Base-by-base conservation (phyloP, 1,284 basidiomycete species). In the Sporisorium reilianum region DNA sequence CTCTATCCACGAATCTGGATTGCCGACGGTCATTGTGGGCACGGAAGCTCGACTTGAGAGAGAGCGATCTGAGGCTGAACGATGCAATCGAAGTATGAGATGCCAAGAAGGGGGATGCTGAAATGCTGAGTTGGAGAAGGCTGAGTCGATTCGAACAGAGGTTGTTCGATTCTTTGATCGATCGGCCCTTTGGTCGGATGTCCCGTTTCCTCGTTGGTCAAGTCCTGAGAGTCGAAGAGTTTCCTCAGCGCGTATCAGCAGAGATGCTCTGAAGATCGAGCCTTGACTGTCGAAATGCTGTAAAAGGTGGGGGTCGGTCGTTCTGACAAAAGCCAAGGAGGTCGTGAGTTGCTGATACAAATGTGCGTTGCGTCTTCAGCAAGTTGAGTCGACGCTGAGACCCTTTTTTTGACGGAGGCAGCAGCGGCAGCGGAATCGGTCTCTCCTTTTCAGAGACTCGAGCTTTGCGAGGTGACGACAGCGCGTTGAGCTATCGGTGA, bases 1-100 rank as follows among this genome's bases (percentile, higher is more conserved):
- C 32, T 75, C 75, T 65, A 85, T 81, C 72, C 79, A 81, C 12
- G 65, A 62, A 65, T 83, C 81, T 56, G 77, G 80, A 69, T 80
- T 78, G 55, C 79, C 79, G 69, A 75, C 51, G 5, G 66, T 51
- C 64, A 66, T 72, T 53, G 3, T 63, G 63, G 22, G 25, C 6
- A 18, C 23, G 44, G 53, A 8, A 58, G n/a, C 40, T 30, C 26
- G 11, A 30, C 3, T 30, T 22, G 52, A 54, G 49, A 49, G 9
- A 25, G 23, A 1, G n/a, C n/a, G n/a, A n/a, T n/a, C n/a, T 16
- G 22, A n/a, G n/a, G 46, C 34, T 42, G 32, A 38, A 50, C 44
- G 30, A 8, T 14, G 45, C n/a, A 23, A 40, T 18, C 14, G 22
- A 20, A 25, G 8, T 22, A 38, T 20, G 23, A n/a, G 14, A 14